These are phyloP conservation scores for Penicillium salamii DNA, from an alignment of 495 filamentous ascomycete species.

Conservation along the genomic window DNA sequence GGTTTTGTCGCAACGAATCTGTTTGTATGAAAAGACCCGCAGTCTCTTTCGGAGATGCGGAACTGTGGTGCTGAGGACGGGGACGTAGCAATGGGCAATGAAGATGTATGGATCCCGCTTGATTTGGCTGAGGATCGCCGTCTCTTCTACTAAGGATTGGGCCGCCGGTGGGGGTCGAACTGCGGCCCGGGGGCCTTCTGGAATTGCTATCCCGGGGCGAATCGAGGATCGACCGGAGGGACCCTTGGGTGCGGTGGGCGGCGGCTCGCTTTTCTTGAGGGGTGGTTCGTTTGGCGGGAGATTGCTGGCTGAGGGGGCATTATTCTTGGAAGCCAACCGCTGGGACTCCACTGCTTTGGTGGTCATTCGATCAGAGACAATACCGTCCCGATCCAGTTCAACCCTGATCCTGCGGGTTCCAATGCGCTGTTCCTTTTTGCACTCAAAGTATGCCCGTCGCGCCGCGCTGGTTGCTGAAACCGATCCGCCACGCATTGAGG, in stretches of 20 bases:
- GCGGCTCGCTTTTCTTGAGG: constrained; percentile 56
- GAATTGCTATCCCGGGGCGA: constrained; percentile 37
- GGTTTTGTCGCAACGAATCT: constrained; percentile 74
- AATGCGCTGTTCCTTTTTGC: constrained; percentile 68
- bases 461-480: constrained; percentile 74
- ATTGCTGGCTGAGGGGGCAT: constrained; percentile 18
- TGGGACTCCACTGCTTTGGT: constrained; percentile 65
- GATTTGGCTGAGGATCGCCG: constrained; percentile 62
- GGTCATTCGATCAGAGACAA: constrained; percentile 70
- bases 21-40: constrained; percentile 70
- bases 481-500: constrained; percentile 47
- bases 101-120: constrained; percentile 90
- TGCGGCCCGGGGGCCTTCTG: constrained; percentile 45
- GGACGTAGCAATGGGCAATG: constrained; percentile 79
- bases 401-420: constrained; percentile 72
- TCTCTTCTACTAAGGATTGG: constrained; percentile 54
- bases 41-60: constrained; percentile 84
- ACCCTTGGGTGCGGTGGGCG: constrained; percentile 81
- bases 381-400: constrained; percentile 83
- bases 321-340: constrained; percentile 46
- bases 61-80: constrained; percentile 79
- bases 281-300: constrained; percentile 21
- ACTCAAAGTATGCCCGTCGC: constrained; percentile 59
- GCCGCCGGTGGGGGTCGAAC: constrained; percentile 43
- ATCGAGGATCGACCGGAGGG: constrained; percentile 65